Base-by-base conservation (phyloP, 2,329 filamentous ascomycete species). In the Septoria linicola region DNA sequence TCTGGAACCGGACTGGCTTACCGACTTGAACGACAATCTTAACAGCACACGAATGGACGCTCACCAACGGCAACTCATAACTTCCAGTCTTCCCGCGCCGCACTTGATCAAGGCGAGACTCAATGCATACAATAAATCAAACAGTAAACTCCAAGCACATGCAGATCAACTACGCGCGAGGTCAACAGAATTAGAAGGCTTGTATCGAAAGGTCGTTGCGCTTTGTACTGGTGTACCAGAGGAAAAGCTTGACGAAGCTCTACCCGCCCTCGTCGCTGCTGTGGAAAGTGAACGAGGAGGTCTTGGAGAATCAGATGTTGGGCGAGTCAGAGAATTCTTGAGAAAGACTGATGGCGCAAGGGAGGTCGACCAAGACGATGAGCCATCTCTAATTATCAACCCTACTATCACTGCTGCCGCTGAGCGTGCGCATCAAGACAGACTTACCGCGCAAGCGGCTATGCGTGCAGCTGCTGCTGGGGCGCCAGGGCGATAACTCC, bases 171-270 rank as follows among this genome's bases (percentile, higher is more conserved):
- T 99, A 7, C 85, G 89, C 67, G 84, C 85, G 23, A 84, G 88
- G 53, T 92, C 89, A 61, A 85, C 84, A 3, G 90, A 96, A 47
- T 78, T 95, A 3, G 92, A 96, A 65, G 78, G 86, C 59, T 89
- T 93, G 70, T 96, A 96, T 68, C 81, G 90, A 20, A 87, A 86
- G 59, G 88, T 97, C 23, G 89, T 99, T 19, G 84, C 87, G 47
- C 75, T 96, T 10, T 96, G 92, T 67, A 95, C 90, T 0, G 84
- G 83, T 7, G 87, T 91, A 27, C 79, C 82, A 1, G 89, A 95
- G 55, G 78, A 79, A 7, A 81, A 89, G 51, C 87, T 97, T 11
- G 93, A 97, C 61, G 81, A 82, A 51, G 81, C 90, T 44, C 77
- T 96, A 0, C 88, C 89, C 45, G 83, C 84, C 2, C 75, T 99